A percentile compares a stretch with the other conserved stretches of the same genome.
Conservation (phyloP, 2,329 filamentous ascomycete species). For the Dactylonectria estremocensis region DNA sequence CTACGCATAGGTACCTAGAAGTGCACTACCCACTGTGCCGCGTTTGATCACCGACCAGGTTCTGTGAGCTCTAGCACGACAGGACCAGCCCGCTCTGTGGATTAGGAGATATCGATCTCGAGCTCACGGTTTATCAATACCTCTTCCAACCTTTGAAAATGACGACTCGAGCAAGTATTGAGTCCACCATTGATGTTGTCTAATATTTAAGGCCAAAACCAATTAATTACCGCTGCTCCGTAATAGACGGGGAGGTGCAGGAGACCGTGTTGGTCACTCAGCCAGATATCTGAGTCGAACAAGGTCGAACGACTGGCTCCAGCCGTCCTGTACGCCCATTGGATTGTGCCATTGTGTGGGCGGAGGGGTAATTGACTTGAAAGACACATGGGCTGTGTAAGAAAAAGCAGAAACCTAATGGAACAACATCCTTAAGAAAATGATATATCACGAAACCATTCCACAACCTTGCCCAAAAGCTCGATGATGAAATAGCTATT, state of each 20-base stretch:
- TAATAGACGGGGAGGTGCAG: background rate
- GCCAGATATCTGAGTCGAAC: slow-evolving; percentile 39
- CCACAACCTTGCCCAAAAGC: background rate
- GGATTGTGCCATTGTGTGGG: slow-evolving; percentile 27
- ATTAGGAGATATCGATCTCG: slow-evolving; percentile 1
- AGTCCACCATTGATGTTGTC: background rate
- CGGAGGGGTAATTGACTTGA: no score
- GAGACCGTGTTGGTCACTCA: slow-evolving; percentile 2
- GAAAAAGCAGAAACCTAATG: background rate
- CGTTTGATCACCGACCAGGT: slow-evolving; percentile 7
- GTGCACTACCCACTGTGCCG: background rate
- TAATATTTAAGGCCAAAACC: background rate
- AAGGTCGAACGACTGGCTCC: slow-evolving; percentile 17
- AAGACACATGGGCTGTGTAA: background rate
- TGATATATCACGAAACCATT: background rate
- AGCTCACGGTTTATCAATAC: background rate
- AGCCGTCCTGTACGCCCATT: slow-evolving; percentile 10
- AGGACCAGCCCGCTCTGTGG: background rate
- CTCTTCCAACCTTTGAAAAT: slow-evolving; percentile 13
- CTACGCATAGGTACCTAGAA: background rate
- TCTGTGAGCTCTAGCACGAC: background rate
- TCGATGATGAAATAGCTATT: no score
- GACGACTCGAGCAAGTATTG: background rate
- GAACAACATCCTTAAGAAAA: background rate
- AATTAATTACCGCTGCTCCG: background rate